Evolutionary conservation across 306 rosid species (phyloP).

Genomic region (Crotalaria pallida): DNA sequence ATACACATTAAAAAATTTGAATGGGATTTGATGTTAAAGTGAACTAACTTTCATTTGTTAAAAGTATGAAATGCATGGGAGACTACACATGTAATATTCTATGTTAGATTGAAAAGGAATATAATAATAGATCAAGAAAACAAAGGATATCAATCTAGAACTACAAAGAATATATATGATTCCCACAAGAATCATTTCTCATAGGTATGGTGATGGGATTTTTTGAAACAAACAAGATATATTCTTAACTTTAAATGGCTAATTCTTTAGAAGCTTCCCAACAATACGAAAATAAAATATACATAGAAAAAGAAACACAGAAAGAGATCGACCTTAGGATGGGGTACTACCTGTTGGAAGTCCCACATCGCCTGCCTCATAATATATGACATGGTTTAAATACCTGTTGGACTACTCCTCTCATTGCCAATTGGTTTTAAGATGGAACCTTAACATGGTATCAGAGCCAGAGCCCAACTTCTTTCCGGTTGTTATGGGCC

Average conservation of each 20-base stretch:
- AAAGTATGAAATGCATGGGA: neutral
- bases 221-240: conserved; percentile 49
- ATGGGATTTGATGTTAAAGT: neutral
- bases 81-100: neutral
- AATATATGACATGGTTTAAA: too few relatives aligned
- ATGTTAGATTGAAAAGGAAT: neutral
- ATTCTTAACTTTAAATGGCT: conserved; percentile 41
- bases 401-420: too few relatives aligned
- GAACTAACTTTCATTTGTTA: neutral
- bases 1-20: neutral
- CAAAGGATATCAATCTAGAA: conserved; percentile 18
- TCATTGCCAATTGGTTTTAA: too few relatives aligned
- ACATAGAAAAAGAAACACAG: neutral
- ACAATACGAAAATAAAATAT: conserved; percentile 12
- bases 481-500: too few relatives aligned
- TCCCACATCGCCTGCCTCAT: too few relatives aligned
- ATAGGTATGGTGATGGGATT: conserved; percentile 36
- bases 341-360: too few relatives aligned
- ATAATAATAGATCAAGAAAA: neutral
- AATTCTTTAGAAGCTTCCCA: conserved; percentile 40
- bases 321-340: neutral
- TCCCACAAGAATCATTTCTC: conserved; percentile 42
- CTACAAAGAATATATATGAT: conserved; percentile 34
- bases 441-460: too few relatives aligned
- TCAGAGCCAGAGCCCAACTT: too few relatives aligned